Evolutionary conservation across 345 rosid genomes (phyloP).

Genomic region (Brassica nigra): DNA sequence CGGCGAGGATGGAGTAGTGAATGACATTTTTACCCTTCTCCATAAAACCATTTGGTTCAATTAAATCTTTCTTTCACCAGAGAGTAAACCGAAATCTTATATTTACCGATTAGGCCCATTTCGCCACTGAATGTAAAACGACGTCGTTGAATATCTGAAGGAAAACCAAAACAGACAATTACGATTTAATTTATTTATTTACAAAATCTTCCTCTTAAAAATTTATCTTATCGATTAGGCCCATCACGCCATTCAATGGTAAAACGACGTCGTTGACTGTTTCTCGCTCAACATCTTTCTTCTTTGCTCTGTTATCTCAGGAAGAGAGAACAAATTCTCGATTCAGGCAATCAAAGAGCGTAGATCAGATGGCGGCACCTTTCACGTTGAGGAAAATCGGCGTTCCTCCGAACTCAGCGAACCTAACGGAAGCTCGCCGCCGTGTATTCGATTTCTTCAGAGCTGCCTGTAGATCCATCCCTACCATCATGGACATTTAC

Average conservation of each 20-base stretch:
- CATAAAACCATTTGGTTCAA: not conserved
- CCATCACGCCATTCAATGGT: too few species aligned
- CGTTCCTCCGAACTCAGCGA: slow-evolving; percentile 84
- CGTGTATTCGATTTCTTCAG: slow-evolving; percentile 83
- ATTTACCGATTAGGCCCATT: slow-evolving; percentile 11
- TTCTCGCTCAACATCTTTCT: not conserved
- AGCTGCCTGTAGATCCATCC: slow-evolving; percentile 78
- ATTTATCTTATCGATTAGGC: too few species aligned
- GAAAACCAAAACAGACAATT: too few species aligned
- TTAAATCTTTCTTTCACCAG: not conserved
- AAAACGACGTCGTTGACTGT: too few species aligned
- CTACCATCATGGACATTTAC: slow-evolving; percentile 79
- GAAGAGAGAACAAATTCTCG: not conserved
- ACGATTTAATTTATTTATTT: too few species aligned
- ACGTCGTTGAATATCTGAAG: not conserved
- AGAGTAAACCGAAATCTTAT: not conserved
- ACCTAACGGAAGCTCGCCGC: slow-evolving; percentile 76
- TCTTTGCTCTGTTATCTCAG: not conserved
- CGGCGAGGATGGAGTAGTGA: not conserved
- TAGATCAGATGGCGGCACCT: slow-evolving; percentile 48
- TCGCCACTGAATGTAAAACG: not conserved
- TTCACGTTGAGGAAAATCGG: slow-evolving; percentile 61
- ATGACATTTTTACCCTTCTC: slow-evolving; percentile 1
- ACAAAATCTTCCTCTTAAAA: too few species aligned
- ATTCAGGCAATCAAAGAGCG: not conserved